Evolutionary conservation across 805 yeast genomes (phyloP), one percentile per base, ranked within the genome.

Genomic region (Hanseniaspora taiwanica): DNA sequence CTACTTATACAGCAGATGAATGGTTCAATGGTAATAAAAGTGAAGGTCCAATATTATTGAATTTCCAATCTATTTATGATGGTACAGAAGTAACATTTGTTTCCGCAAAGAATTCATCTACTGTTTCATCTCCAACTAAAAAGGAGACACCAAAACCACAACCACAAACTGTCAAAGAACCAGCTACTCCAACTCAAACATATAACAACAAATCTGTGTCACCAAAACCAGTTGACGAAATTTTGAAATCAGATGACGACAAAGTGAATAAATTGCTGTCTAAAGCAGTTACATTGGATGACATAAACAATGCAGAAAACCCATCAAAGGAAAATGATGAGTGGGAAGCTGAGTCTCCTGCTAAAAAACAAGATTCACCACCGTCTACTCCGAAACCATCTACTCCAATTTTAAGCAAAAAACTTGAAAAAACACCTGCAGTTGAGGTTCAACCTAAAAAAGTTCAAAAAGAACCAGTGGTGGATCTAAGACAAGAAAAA

Each of bases 41-140:
- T n/a, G 75, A 75, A 44, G 91, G 93, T 8, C 98, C 98, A 14
- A 63, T 83, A 40, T 64, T 89, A 47, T 64, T 84, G 48, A 72
- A 78, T 27, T 72, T 93, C 80, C 79, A 72, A 55, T 74, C 81
- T 9, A 49, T 87, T 14, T 89, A 72, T 56, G 89, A 86, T n/a
- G 94, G 94, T 18, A 56, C 72, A 3, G 72, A 67, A 27, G 76
- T 84, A 25, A 56, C 65, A 17, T 60, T 71, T 31, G 62, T 56
- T 35, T 64, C 64, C 38, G 59, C 73, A 2, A 57, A 68, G 16
- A 61, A 59, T 6, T 43, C 60, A 20, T 46, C 48, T 33, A 53
- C 56, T 20, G 51, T 55, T 8, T 44, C 60, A 3, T 44, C 54
- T n/a, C 49, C 51, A 23, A 44, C 42, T 24, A 39, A 46, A 19